phyloP scores from a whole-genome alignment of 1,139 yeast species.

The Zygoascus meyerae region DNA sequence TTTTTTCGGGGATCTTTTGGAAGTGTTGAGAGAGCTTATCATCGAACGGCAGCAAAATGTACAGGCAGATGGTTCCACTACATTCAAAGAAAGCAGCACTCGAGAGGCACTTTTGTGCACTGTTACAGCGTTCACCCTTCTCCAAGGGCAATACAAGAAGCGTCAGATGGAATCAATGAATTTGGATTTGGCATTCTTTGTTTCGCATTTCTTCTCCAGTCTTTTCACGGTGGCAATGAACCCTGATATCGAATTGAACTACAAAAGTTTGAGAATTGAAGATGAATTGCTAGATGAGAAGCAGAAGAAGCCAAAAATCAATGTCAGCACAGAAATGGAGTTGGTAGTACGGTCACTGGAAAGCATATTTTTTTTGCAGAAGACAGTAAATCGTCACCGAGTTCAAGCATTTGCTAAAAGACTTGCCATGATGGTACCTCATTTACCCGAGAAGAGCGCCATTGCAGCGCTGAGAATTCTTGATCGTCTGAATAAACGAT shows the following conservation, averaged over 20 bases:
- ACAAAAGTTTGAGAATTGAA: slow-evolving; percentile 68
- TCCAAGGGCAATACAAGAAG: slow-evolving; percentile 51
- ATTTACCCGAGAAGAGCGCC: slow-evolving; percentile 84
- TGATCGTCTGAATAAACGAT: slow-evolving; percentile 64
- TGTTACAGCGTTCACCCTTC: slow-evolving; percentile 83
- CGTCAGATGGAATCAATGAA: slow-evolving; percentile 41
- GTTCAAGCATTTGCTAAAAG: slow-evolving; percentile 83
- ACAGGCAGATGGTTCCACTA: slow-evolving; percentile 28
- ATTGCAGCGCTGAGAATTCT: slow-evolving; percentile 71
- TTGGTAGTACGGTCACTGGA: slow-evolving; percentile 72
- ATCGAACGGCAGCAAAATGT: slow-evolving; percentile 36
- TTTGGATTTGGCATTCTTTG: slow-evolving; percentile 46
- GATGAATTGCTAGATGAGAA: slow-evolving; percentile 56
- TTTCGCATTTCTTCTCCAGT: slow-evolving; percentile 63
- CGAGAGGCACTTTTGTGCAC: slow-evolving; percentile 77
- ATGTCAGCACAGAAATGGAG: slow-evolving; percentile 86
- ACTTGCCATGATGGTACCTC: slow-evolving; percentile 57
- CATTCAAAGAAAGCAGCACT: slow-evolving; percentile 36
- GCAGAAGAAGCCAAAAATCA: slow-evolving; percentile 54
- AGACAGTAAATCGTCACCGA: slow-evolving; percentile 63
- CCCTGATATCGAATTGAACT: slow-evolving; percentile 79
- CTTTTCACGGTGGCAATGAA: slow-evolving; percentile 66
- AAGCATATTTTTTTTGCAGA: slow-evolving; percentile 71
- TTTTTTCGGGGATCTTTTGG: slow-evolving; percentile 83
- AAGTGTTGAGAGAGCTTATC: slow-evolving; percentile 77